Conservation (phyloP, 805 yeast genomes). For the Lipomyces yamadae region DNA sequence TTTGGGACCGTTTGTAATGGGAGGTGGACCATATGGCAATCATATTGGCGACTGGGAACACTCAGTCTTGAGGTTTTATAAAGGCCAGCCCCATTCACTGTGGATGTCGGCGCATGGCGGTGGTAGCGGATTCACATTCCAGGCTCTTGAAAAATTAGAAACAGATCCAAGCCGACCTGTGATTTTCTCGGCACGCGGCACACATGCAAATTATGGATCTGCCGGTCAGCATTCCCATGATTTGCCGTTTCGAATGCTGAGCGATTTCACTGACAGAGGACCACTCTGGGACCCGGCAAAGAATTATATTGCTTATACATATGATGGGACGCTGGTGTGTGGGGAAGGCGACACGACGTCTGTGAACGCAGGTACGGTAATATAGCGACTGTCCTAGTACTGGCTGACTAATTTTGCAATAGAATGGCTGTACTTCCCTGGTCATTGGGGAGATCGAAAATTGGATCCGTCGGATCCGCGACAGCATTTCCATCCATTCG, state of each 20-base stretch:
- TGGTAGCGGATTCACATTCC: constrained; percentile 83
- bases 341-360: constrained; percentile 38
- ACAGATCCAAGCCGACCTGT: constrained; percentile 62
- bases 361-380: constrained; percentile 41
- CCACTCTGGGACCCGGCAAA: constrained; percentile 91
- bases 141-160: constrained; percentile 70
- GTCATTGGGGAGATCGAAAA: constrained; percentile 90
- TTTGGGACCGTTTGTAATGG: constrained; percentile 96
- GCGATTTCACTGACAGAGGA: constrained; percentile 95
- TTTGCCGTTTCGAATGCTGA: constrained; percentile 84
- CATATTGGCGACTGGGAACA: constrained; percentile 99
- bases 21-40: constrained; percentile 94
- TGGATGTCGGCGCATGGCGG: constrained; percentile 99
- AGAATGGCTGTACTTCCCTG: constrained; percentile 78
- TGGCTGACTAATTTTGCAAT: constrained; percentile 55
- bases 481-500: constrained; percentile 85
- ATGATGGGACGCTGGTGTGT: constrained; percentile 58
- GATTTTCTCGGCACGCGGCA: constrained; percentile 89
- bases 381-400: not conserved
- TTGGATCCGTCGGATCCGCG: constrained; percentile 70
- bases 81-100: constrained; percentile 77
- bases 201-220: constrained; percentile 96
- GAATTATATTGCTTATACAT: constrained; percentile 81
- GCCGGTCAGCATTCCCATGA: constrained; percentile 97
- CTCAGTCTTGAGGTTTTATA: constrained; percentile 78